Evolutionary conservation across 352 stramenopile genomes (phyloP).

Genomic region (Pythium aquatile): DNA sequence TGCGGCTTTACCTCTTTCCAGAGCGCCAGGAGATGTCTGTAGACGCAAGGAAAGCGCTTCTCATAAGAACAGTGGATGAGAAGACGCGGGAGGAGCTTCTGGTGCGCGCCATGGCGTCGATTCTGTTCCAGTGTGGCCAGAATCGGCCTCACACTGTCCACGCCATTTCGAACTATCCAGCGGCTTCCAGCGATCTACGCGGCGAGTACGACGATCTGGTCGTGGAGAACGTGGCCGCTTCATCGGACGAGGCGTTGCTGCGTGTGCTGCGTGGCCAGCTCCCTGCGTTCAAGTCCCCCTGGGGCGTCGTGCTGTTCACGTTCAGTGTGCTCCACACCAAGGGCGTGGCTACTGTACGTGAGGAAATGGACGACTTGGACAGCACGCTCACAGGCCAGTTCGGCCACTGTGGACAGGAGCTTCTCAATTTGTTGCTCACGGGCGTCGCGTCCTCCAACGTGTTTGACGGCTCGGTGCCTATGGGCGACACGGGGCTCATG

Average conservation of each 20-base stretch:
- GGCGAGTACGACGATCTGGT: not conserved
- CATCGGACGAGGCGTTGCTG: constrained; percentile 14
- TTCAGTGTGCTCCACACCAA: constrained; percentile 70
- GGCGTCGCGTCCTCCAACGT: constrained; percentile 79
- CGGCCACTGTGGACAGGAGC: constrained; percentile 83
- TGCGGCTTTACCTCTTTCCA: constrained; percentile 56
- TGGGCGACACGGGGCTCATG: constrained; percentile 74
- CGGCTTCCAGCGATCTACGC: not conserved
- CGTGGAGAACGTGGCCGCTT: constrained; percentile 1
- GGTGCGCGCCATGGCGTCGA: constrained; percentile 25
- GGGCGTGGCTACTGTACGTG: constrained; percentile 34
- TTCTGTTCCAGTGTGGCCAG: constrained; percentile 21
- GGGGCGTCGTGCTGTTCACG: constrained; percentile 72
- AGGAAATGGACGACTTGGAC: constrained; percentile 76
- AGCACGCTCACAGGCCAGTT: constrained; percentile 64
- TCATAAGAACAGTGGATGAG: not conserved
- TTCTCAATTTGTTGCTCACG: constrained; percentile 84
- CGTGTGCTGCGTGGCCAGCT: constrained; percentile 21
- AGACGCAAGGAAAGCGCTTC: constrained; percentile 5
- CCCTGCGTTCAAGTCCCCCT: constrained; percentile 28
- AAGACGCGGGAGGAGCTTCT: constrained; percentile 19
- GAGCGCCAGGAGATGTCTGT: constrained; percentile 3
- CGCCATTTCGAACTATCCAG: not conserved
- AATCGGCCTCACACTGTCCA: not conserved
- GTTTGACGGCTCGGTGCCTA: constrained; percentile 75